phyloP scores from a whole-genome alignment of 2,329 filamentous ascomycete species.

The Shiraia bambusicola region DNA sequence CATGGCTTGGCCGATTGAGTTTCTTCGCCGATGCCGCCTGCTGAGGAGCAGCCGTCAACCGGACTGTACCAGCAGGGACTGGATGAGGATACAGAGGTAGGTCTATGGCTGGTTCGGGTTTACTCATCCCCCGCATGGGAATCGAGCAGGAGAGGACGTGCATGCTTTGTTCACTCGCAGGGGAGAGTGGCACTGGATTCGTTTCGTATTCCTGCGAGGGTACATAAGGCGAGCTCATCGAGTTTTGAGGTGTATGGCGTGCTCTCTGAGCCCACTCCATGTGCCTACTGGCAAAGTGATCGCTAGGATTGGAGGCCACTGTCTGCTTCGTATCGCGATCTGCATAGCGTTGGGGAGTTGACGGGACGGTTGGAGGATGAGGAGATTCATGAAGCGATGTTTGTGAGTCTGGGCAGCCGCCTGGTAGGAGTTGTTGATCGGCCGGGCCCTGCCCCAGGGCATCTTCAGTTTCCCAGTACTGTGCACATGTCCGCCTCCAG shows the following conservation, averaged over 20 bases:
- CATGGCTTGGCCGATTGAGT: constrained; percentile 35
- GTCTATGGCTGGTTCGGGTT: constrained; percentile 42
- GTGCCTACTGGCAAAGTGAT: constrained; percentile 41
- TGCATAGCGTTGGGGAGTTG: constrained; percentile 27
- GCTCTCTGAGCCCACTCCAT: constrained; percentile 43
- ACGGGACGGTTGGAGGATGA: constrained; percentile 14
- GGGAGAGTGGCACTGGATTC: constrained; percentile 45
- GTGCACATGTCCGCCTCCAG: constrained; percentile 85
- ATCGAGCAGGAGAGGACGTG: constrained; percentile 63
- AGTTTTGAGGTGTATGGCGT: constrained; percentile 43
- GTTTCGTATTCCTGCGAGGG: constrained; percentile 36
- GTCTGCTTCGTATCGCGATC: constrained; percentile 37
- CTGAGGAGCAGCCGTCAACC: constrained; percentile 35
- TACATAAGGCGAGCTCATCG: constrained; percentile 38
- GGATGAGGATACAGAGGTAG: constrained; percentile 43
- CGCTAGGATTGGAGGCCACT: constrained; percentile 40
- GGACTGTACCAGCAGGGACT: constrained; percentile 31
- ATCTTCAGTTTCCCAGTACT: constrained; percentile 82
- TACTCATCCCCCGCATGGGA: constrained; percentile 48
- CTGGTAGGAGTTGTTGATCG: constrained; percentile 70
- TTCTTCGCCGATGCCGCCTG: constrained; percentile 29
- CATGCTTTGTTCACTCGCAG: constrained; percentile 54
- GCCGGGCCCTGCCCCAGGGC: constrained; percentile 61
- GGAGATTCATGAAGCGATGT: constrained; percentile 25
- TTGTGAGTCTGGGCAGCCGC: constrained; percentile 61